Evolutionary conservation across 371 early-diverging fungal species (phyloP).

Genomic region (Mortierella sp.): DNA sequence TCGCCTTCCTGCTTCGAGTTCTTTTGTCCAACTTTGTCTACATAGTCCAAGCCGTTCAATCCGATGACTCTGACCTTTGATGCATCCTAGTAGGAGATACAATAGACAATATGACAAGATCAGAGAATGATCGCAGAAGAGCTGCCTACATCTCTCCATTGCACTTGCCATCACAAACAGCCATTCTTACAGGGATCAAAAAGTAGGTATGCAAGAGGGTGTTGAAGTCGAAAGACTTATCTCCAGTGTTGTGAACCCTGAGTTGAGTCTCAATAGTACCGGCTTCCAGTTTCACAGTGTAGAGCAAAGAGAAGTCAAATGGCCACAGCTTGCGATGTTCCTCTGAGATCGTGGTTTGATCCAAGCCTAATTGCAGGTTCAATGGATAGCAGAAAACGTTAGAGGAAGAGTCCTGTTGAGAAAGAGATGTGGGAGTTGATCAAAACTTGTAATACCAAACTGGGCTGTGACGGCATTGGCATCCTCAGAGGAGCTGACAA

Average conservation of each 20-base stretch:
- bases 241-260: conserved; percentile 77
- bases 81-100: conserved; percentile 61
- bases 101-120: too few species aligned
- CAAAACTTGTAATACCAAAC: conserved; percentile 65
- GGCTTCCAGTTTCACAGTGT: conserved; percentile 81
- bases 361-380: too few species aligned
- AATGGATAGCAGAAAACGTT: too few species aligned
- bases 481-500: conserved; percentile 60
- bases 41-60: conserved; percentile 65
- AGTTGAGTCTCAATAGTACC: conserved; percentile 75
- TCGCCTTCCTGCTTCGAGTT: conserved; percentile 82
- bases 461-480: conserved; percentile 69
- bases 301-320: conserved; percentile 81
- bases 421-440: too few species aligned
- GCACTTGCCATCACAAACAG: too few species aligned
- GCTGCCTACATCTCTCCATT: too few species aligned
- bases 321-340: conserved; percentile 70
- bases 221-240: conserved; percentile 81
- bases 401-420: too few species aligned
- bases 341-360: conserved; percentile 67
- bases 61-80: conserved; percentile 70
- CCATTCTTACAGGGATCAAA: conserved; percentile 67
- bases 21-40: conserved; percentile 85
- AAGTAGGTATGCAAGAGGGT: conserved; percentile 94
- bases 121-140: too few species aligned